phyloP scores from a whole-genome alignment of 305 asterid species.

The Solanum hybrid region DNA sequence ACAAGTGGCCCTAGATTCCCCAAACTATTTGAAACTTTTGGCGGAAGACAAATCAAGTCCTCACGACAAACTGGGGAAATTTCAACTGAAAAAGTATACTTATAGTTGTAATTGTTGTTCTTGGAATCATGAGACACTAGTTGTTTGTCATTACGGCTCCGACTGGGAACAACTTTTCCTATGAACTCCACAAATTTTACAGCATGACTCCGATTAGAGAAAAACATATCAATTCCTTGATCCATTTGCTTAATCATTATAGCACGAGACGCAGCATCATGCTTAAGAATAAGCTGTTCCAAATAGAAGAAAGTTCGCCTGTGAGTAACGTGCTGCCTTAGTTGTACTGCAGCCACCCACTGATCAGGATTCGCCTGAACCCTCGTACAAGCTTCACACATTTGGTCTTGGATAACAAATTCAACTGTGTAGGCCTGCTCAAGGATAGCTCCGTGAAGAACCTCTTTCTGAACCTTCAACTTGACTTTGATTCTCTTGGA shows the following conservation, averaged over 20 bases:
- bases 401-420: conserved; percentile 45
- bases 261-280: conserved; percentile 41
- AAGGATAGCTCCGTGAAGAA: conserved; percentile 43
- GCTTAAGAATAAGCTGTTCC: conserved; percentile 30
- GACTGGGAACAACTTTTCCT: conserved; percentile 48
- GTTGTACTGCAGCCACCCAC: conserved; percentile 80
- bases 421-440: conserved; percentile 48
- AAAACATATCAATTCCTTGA: conserved; percentile 70
- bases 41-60: conserved; percentile 10
- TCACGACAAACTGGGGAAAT: conserved; percentile 10
- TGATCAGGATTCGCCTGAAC: conserved; percentile 56
- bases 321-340: conserved; percentile 68
- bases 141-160: conserved; percentile 49
- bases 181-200: conserved; percentile 59
- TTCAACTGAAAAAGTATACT: conserved; percentile 12
- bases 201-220: conserved; percentile 52
- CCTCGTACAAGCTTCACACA: conserved; percentile 52
- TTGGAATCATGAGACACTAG: conserved; percentile 8
- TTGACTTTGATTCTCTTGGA: conserved; percentile 51
- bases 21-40: conserved; percentile 5
- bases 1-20: conserved; percentile 16
- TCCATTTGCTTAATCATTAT: conserved; percentile 69
- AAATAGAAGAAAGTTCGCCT: conserved; percentile 53
- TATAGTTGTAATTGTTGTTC: conserved; percentile 5
- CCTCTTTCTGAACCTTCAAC: conserved; percentile 47